These are phyloP conservation scores for Mariannaea sp. DNA, from an alignment of 2,329 filamentous ascomycete genomes.

Conservation along the genomic window DNA sequence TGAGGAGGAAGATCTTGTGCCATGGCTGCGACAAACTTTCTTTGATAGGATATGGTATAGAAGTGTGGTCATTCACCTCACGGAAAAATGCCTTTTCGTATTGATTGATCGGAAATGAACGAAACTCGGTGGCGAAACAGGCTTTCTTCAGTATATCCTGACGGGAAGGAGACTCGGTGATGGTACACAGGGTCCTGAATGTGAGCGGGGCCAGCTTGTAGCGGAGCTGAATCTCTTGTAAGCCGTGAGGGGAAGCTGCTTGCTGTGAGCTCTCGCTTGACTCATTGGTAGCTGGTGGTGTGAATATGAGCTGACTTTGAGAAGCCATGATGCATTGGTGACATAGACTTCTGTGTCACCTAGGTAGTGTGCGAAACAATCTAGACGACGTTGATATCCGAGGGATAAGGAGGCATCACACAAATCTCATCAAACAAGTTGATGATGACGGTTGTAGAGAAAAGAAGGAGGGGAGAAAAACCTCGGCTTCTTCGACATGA, in stretches of 20 bases:
- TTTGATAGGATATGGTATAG: constrained; percentile 45
- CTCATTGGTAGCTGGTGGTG: neutral
- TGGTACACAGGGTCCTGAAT: constrained; percentile 38
- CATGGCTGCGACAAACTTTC: constrained; percentile 59
- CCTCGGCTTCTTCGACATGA: neutral
- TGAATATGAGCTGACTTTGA: neutral
- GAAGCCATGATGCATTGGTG: neutral
- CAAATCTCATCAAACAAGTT: neutral
- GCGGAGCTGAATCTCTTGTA: constrained; percentile 41
- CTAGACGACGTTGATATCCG: neutral
- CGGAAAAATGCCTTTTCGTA: constrained; percentile 44
- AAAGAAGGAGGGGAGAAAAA: too few relatives aligned
- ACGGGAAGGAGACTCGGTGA: constrained; percentile 37
- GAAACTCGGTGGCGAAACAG: constrained; percentile 46
- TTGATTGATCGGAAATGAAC: constrained; percentile 44
- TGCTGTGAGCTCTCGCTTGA: neutral
- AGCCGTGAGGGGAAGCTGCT: neutral
- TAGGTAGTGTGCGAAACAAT: neutral
- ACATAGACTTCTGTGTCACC: neutral
- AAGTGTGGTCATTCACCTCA: constrained; percentile 45
- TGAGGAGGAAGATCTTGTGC: constrained; percentile 77
- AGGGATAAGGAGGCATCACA: neutral
- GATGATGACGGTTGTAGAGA: neutral
- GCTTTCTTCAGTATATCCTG: constrained; percentile 45
- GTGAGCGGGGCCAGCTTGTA: constrained; percentile 43